Conservation (phyloP, 2,329 filamentous ascomycete species). For the Beauveria bassiana region DNA sequence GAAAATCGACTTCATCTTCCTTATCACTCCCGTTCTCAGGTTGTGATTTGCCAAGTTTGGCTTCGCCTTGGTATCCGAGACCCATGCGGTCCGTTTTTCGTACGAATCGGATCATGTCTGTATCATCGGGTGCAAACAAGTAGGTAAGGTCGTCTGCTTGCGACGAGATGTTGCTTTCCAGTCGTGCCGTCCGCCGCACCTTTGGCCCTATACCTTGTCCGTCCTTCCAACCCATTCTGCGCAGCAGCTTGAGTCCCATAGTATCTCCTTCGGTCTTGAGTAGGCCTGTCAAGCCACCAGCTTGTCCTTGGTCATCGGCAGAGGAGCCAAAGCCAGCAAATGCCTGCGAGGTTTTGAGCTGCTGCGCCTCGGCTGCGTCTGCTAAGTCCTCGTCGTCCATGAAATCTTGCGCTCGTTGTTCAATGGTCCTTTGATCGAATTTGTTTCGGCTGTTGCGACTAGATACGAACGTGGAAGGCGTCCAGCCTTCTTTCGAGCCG, state of each 20-base stretch:
- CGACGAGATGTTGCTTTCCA: conserved; percentile 37
- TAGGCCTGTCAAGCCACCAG: conserved; percentile 53
- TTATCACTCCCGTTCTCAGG: conserved; percentile 32
- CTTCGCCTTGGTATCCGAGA: conserved; percentile 57
- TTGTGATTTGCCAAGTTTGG: conserved; percentile 36
- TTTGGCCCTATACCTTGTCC: conserved; percentile 91
- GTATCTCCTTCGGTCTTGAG: conserved; percentile 70
- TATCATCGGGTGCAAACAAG: conserved; percentile 80
- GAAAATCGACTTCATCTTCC: conserved; percentile 32
- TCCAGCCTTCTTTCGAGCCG: conserved; percentile 97
- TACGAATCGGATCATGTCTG: conserved; percentile 56
- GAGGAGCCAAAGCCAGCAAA: conserved; percentile 72
- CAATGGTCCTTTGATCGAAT: conserved; percentile 38
- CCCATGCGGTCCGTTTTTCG: conserved; percentile 64
- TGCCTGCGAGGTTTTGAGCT: conserved; percentile 61
- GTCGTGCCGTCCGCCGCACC: conserved; percentile 63
- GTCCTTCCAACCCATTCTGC: conserved; percentile 92
- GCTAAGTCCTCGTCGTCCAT: conserved; percentile 97
- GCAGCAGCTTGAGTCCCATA: conserved; percentile 76
- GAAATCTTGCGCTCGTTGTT: conserved; percentile 73
- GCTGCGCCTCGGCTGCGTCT: conserved; percentile 71
- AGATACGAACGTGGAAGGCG: conserved; percentile 84
- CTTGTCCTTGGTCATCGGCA: conserved; percentile 42
- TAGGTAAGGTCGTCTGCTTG: conserved; percentile 44
- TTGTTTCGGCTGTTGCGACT: conserved; percentile 74